Percentiles rank a stretch among this genome's conserved stretches.
phyloP scores from a whole-genome alignment of 2,329 filamentous ascomycete species.

The Aspergillus intermedius region DNA sequence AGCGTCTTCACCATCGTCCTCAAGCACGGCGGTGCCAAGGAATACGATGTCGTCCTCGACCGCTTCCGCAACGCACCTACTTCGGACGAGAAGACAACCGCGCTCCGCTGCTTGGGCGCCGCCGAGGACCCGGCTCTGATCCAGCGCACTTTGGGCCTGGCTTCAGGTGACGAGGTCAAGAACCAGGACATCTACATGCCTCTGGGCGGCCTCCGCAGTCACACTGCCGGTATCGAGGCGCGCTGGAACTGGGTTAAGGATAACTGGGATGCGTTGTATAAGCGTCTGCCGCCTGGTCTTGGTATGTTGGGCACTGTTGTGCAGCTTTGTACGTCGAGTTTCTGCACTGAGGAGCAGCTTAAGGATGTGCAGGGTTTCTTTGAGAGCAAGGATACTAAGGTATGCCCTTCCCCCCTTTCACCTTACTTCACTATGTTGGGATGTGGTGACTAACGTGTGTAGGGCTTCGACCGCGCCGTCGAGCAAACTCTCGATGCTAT shows the following conservation, averaged over 20 bases:
- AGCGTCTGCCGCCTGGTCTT: slow-evolving; percentile 77
- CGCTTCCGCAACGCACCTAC: slow-evolving; percentile 69
- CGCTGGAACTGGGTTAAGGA: slow-evolving; percentile 77
- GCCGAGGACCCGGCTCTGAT: slow-evolving; percentile 73
- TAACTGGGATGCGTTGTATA: slow-evolving; percentile 79
- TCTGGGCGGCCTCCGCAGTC: slow-evolving; percentile 67
- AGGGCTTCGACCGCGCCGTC: slow-evolving; percentile 75
- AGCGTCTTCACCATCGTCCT: slow-evolving; percentile 81
- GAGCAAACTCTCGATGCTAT: slow-evolving; percentile 86
- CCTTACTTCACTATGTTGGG: too few species aligned
- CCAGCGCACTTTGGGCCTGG: slow-evolving; percentile 67
- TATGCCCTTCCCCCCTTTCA: slow-evolving; percentile 14
- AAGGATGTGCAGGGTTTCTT: slow-evolving; percentile 77
- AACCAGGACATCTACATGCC: slow-evolving; percentile 93
- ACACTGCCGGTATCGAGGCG: slow-evolving; percentile 69
- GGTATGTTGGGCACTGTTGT: slow-evolving; percentile 82
- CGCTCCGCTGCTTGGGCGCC: slow-evolving; percentile 74
- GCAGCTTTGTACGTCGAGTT: slow-evolving; percentile 71
- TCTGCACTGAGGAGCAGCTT: slow-evolving; percentile 70
- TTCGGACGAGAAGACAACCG: slow-evolving; percentile 85
- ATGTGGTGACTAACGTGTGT: background rate
- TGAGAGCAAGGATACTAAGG: slow-evolving; percentile 70
- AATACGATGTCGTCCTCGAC: slow-evolving; percentile 73
- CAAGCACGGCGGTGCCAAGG: slow-evolving; percentile 75
- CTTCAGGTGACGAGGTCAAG: slow-evolving; percentile 76